Evolutionary conservation across 2,329 filamentous ascomycete species (phyloP).

Genomic region (Ceratocystis albifundus): DNA sequence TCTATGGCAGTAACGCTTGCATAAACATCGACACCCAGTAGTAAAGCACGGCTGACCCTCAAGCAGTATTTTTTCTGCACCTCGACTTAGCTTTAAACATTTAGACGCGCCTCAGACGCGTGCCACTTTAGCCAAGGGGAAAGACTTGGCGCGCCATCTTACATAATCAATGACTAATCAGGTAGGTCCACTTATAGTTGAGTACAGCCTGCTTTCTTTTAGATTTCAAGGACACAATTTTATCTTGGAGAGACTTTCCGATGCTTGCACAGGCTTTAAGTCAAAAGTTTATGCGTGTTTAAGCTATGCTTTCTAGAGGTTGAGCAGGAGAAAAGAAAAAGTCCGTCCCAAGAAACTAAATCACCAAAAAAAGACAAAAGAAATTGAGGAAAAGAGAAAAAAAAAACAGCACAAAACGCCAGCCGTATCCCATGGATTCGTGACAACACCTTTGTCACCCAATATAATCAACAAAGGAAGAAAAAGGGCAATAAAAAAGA

Average conservation of each 20-base stretch:
- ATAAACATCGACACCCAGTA: too few species aligned
- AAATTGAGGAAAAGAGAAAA: background rate
- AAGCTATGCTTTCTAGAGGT: background rate
- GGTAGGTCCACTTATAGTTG: background rate
- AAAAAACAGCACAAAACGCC: background rate
- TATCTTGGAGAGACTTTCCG: background rate
- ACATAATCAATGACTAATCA: background rate
- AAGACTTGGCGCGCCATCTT: background rate
- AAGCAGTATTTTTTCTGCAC: background rate
- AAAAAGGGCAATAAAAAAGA: slow-evolving; percentile 4
- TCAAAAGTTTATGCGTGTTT: background rate
- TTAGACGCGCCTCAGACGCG: background rate
- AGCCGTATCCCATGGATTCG: background rate
- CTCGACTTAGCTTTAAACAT: background rate
- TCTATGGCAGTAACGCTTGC: too few species aligned
- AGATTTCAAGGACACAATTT: background rate
- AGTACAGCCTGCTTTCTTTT: background rate
- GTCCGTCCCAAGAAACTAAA: background rate
- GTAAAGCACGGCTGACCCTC: background rate
- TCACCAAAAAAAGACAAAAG: background rate
- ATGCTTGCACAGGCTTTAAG: background rate
- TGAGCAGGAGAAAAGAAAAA: background rate
- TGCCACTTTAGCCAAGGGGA: slow-evolving; percentile 3
- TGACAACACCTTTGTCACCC: background rate
- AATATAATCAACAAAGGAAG: background rate